phyloP scores from a whole-genome alignment of 2,329 filamentous ascomycete species.

The Penicillium nordicum region DNA sequence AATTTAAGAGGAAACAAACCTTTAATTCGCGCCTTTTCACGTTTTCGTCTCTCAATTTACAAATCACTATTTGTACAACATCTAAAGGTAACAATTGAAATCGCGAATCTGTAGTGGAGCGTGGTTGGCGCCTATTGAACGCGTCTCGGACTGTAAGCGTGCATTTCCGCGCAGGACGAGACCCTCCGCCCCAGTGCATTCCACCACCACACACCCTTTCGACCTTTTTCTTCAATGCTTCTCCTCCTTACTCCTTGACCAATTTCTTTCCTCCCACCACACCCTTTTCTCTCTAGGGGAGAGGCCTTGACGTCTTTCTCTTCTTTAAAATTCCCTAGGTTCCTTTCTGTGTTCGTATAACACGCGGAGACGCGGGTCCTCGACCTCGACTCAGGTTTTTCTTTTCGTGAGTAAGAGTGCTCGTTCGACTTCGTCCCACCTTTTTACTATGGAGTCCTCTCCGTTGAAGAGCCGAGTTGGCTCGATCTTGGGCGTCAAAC shows the following conservation, averaged over 20 bases:
- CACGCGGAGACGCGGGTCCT: slow-evolving; percentile 25
- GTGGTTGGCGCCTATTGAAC: slow-evolving; percentile 40
- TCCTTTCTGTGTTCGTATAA: slow-evolving; percentile 13
- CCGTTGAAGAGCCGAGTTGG: slow-evolving; percentile 34
- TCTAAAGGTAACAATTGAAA: slow-evolving; percentile 5
- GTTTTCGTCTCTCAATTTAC: not conserved
- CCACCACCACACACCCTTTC: slow-evolving; percentile 31
- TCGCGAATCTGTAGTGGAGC: slow-evolving; percentile 28
- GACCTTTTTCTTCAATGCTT: slow-evolving; percentile 20
- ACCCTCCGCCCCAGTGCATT: slow-evolving; percentile 36
- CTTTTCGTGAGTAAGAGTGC: slow-evolving; percentile 13
- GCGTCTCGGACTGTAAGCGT: slow-evolving; percentile 41
- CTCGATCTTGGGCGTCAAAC: slow-evolving; percentile 44
- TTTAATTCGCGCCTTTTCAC: slow-evolving; percentile 1
- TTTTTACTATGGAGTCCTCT: slow-evolving; percentile 40
- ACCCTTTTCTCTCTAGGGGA: slow-evolving; percentile 11
- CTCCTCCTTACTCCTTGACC: slow-evolving; percentile 25
- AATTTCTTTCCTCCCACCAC: slow-evolving; percentile 24
- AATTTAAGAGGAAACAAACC: not conserved
- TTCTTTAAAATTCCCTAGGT: slow-evolving; percentile 12
- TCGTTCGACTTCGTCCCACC: slow-evolving; percentile 10
- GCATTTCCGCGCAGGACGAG: slow-evolving; percentile 40
- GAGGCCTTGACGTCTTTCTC: slow-evolving; percentile 11
- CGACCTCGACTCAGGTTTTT: slow-evolving; percentile 25
- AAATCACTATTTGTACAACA: not conserved